phyloP scores from a whole-genome alignment of 192 early-diverging fungal species.

The Spizellomyces punctatus region DNA sequence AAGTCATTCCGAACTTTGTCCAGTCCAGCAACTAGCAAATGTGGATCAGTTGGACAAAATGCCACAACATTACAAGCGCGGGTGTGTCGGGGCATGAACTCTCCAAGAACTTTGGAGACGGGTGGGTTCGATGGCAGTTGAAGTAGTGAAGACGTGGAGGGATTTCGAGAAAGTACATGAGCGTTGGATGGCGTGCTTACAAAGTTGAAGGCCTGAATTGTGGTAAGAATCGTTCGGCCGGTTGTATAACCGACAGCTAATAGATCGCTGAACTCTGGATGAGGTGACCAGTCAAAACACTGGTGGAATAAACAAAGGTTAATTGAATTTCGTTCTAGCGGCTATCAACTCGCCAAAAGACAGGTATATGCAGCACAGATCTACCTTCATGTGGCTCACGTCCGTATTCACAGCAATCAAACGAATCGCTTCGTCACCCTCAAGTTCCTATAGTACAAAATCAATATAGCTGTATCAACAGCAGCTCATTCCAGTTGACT shows the following conservation, averaged over 20 bases:
- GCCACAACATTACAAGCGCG: slow-evolving; percentile 73
- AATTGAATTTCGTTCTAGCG: too few species aligned
- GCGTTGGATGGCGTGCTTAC: slow-evolving; percentile 10
- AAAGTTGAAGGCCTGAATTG: slow-evolving; percentile 31
- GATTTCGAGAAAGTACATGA: slow-evolving; percentile 6
- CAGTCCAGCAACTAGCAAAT: slow-evolving; percentile 66
- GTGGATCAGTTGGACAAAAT: slow-evolving; percentile 65
- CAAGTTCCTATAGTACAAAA: background rate
- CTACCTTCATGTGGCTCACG: slow-evolving; percentile 49
- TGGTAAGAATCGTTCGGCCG: slow-evolving; percentile 56
- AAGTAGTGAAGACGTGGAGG: slow-evolving; percentile 17
- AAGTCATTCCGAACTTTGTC: slow-evolving; percentile 76
- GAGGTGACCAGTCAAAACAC: slow-evolving; percentile 73
- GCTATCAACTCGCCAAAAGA: background rate
- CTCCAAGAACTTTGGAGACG: slow-evolving; percentile 29
- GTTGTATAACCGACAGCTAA: slow-evolving; percentile 64
- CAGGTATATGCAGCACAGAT: background rate
- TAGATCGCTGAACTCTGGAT: slow-evolving; percentile 56
- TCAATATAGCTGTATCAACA: background rate
- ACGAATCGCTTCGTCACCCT: slow-evolving; percentile 14
- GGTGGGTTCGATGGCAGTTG: background rate
- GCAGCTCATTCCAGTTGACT: background rate
- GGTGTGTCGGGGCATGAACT: slow-evolving; percentile 51
- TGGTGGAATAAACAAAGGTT: slow-evolving; percentile 3
- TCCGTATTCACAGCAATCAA: slow-evolving; percentile 51